A percentile compares a stretch with the other conserved stretches of the same genome.
phyloP scores from a whole-genome alignment of 345 rosid genomes.

The Abelmoschus esculentus region DNA sequence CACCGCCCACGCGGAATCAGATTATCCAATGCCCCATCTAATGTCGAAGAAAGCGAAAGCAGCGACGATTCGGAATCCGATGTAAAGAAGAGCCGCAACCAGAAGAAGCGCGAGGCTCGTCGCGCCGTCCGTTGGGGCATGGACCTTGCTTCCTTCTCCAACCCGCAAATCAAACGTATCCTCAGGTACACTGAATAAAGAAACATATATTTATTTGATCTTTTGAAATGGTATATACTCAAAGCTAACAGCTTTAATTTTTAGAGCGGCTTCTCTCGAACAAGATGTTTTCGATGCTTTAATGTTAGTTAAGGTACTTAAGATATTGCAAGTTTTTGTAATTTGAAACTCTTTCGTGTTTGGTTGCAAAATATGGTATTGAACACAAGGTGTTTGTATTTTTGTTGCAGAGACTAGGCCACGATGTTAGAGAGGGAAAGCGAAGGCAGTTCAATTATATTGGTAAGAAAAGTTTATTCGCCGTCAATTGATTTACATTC shows the following conservation, averaged over 20 bases:
- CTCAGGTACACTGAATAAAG: slow-evolving; percentile 28
- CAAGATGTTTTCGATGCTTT: slow-evolving; percentile 66
- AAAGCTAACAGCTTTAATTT: not conserved
- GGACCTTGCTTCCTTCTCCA: slow-evolving; percentile 70
- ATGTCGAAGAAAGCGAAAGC: slow-evolving; percentile 18
- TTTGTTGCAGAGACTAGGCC: slow-evolving; percentile 61
- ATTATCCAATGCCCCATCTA: not conserved
- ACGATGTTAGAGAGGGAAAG: slow-evolving; percentile 74
- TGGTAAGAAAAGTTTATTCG: slow-evolving; percentile 28
- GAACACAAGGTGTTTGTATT: slow-evolving; percentile 52
- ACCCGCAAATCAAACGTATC: slow-evolving; percentile 57
- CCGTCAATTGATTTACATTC: not conserved
- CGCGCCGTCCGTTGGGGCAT: slow-evolving; percentile 76
- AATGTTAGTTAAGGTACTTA: slow-evolving; percentile 66
- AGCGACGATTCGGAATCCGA: slow-evolving; percentile 45
- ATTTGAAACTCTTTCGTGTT: not conserved
- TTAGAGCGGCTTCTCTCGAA: slow-evolving; percentile 58
- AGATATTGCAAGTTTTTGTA: not conserved
- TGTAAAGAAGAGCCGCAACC: slow-evolving; percentile 54
- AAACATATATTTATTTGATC: not conserved
- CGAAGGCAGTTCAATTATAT: slow-evolving; percentile 75
- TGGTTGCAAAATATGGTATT: not conserved
- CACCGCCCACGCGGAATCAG: too few relatives aligned
- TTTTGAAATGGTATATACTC: not conserved
- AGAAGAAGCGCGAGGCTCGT: slow-evolving; percentile 83